Evolutionary conservation across 2,329 filamentous ascomycete species (phyloP), one percentile per base, ranked within the genome.

Genomic region (Exophiala alcalophila): DNA sequence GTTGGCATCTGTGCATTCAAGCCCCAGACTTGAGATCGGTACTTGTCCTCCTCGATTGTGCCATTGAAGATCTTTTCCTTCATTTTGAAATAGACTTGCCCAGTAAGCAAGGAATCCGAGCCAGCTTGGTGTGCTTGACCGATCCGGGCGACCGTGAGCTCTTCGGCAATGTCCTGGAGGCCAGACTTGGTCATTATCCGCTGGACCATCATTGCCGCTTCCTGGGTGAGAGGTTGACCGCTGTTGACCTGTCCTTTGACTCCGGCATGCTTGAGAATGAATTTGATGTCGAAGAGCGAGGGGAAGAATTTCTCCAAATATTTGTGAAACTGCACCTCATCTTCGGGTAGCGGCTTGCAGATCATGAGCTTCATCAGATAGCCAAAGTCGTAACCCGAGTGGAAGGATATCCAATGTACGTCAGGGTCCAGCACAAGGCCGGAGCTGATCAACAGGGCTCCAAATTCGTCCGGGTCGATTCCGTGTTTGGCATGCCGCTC

Each of bases 381-480:
- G 34, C 90, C 92, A 66, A 98, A 97, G 69, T 98, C 92, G 67
- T 98, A 98, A 48, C 91, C 92, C 19, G 88, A 92, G 65, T 98
- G 92, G 68, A 97, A 97, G 3, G 88, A 94, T 52, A 98, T 86
- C 92, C 92, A 98, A 63, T 88, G 84, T 41, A 96, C 86, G 44
- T 94, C 82, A 26, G 92, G 83, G 53, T 86, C 81, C 58, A 92
- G 84, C 9, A 94, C 88, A 31, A 98, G 76, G 6, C 92, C 92
- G 1, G 92, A 97, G 34, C 86, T 90, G 43, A 94, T 94, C 49
- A 98, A 76, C 19, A 95, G 74, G 2, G 90, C 80, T 3, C 90
- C 92, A 60, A 98, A 98, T 40, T 89, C 83, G 50, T 83, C 77
- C 1, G 89, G 87, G 52, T 95, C 86, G 59, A 98, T 97, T 26